Conservation (phyloP, 257 asterid genomes). For the Plantago major region DNA sequence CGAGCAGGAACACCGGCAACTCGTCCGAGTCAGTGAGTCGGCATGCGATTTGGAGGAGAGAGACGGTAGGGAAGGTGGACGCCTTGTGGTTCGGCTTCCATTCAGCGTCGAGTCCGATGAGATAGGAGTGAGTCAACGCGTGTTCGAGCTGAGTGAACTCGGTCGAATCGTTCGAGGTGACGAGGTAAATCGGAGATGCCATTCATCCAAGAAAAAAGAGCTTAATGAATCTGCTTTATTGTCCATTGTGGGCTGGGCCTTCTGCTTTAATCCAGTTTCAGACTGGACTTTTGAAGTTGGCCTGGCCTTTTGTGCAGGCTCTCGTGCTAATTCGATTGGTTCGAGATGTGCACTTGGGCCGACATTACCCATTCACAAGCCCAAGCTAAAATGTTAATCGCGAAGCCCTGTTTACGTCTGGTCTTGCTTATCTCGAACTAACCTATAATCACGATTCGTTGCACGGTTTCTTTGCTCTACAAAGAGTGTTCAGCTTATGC, state of each 20-base stretch:
- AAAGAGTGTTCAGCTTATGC: too few relatives aligned
- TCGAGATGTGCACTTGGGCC: too few relatives aligned
- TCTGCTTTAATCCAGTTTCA: background rate
- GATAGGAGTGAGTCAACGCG: conserved; percentile 57
- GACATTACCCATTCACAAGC: too few relatives aligned
- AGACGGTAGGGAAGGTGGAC: conserved; percentile 67
- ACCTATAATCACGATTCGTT: too few relatives aligned
- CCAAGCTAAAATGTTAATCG: too few relatives aligned
- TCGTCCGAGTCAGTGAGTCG: conserved; percentile 33
- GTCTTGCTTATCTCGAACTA: too few relatives aligned
- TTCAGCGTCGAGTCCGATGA: conserved; percentile 88
- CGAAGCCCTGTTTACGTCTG: too few relatives aligned
- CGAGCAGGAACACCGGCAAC: conserved; percentile 63
- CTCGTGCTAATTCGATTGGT: too few relatives aligned
- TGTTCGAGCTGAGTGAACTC: conserved; percentile 55
- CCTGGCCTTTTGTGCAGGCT: too few relatives aligned
- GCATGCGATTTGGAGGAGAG: conserved; percentile 95
- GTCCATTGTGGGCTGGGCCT: conserved; percentile 14
- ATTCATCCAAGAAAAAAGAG: background rate
- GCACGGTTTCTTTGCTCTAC: too few relatives aligned
- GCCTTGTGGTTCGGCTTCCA: conserved; percentile 73
- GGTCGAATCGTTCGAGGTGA: conserved; percentile 53
- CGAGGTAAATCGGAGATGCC: conserved; percentile 34
- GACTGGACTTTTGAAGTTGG: too few relatives aligned
- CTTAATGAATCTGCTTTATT: background rate